A percentile compares a stretch with the other conserved stretches of the same genome.
These are phyloP conservation scores for Tetraselmis striata DNA, from an alignment of 139 green algal species.

Conservation along the genomic window DNA sequence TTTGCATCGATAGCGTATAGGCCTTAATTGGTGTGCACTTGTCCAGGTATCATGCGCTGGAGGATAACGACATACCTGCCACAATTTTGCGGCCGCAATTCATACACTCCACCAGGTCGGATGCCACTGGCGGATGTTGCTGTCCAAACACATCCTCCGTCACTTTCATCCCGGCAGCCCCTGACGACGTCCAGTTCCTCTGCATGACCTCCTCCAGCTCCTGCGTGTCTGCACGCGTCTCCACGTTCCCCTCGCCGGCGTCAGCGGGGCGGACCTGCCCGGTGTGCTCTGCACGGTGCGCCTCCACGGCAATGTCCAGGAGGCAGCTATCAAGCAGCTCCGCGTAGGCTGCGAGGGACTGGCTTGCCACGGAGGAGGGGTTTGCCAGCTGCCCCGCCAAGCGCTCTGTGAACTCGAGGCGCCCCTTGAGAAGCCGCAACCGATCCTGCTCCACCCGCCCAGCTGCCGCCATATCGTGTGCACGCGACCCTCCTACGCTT, in stretches of 20 bases:
- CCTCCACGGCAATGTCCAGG: conserved; percentile 51
- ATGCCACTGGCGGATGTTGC: conserved; percentile 58
- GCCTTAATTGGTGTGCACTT: no score
- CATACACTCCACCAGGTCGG: conserved; percentile 60
- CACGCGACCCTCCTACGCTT: no score
- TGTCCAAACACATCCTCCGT: conserved; percentile 67
- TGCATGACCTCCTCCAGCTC: not conserved
- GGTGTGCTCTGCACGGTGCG: conserved; percentile 39
- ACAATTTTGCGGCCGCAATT: conserved; percentile 59
- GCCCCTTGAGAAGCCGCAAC: conserved; percentile 2
- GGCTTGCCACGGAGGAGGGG: conserved; percentile 16
- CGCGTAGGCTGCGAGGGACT: conserved; percentile 30
- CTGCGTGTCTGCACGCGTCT: not conserved
- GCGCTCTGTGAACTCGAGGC: conserved; percentile 10
- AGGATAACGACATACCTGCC: conserved; percentile 39
- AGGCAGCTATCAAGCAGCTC: conserved; percentile 49
- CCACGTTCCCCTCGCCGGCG: not conserved
- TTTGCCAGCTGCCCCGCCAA: conserved; percentile 21
- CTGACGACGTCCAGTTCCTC: not conserved
- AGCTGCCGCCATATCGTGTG: not conserved
- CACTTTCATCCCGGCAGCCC: not conserved
- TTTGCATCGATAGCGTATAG: no score
- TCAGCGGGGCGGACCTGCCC: conserved; percentile 1
- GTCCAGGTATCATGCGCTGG: conserved; percentile 68
- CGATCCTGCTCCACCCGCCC: not conserved